Percentiles rank a stretch among this genome's conserved stretches.
These are phyloP conservation scores for Leptographium lundbergii DNA, from an alignment of 2,329 filamentous ascomycete genomes.

Conservation along the genomic window DNA sequence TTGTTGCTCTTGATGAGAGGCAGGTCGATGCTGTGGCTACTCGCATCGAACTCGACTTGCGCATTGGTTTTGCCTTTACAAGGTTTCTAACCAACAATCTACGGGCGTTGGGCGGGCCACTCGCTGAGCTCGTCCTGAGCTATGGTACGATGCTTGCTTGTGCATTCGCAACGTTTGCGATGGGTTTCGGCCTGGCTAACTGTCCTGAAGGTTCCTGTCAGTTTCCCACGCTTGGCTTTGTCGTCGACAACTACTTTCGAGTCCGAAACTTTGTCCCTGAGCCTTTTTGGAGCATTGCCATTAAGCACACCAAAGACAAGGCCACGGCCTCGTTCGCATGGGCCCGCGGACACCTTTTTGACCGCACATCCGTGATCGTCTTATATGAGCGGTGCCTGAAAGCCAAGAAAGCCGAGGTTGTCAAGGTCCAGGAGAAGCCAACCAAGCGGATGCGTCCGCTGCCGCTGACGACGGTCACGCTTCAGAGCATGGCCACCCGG, in stretches of 20 bases:
- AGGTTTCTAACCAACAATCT: conserved; percentile 72
- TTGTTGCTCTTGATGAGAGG: conserved; percentile 66
- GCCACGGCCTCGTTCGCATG: conserved; percentile 77
- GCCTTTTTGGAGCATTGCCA: conserved; percentile 81
- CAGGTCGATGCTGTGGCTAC: conserved; percentile 82
- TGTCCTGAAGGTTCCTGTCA: conserved; percentile 63
- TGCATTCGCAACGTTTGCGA: background rate
- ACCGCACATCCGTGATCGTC: conserved; percentile 67
- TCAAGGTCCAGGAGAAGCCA: conserved; percentile 77
- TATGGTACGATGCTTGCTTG: conserved; percentile 47
- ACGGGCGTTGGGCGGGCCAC: conserved; percentile 54
- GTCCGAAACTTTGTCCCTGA: conserved; percentile 92
- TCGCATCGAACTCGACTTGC: conserved; percentile 81
- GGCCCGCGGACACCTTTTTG: conserved; percentile 73
- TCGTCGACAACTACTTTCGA: conserved; percentile 89
- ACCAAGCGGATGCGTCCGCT: conserved; percentile 91
- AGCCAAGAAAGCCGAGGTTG: conserved; percentile 66
- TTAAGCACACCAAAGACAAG: conserved; percentile 64
- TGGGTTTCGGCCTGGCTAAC: background rate
- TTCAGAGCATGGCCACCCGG: conserved; percentile 88
- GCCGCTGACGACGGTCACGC: conserved; percentile 85
- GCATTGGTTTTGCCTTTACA: conserved; percentile 88
- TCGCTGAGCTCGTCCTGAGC: conserved; percentile 58
- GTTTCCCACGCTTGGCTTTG: conserved; percentile 92
- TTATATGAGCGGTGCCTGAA: conserved; percentile 75